phyloP scores from a whole-genome alignment of 2,329 filamentous ascomycete genomes.

The Aspergillus pseudoviridinutans region DNA sequence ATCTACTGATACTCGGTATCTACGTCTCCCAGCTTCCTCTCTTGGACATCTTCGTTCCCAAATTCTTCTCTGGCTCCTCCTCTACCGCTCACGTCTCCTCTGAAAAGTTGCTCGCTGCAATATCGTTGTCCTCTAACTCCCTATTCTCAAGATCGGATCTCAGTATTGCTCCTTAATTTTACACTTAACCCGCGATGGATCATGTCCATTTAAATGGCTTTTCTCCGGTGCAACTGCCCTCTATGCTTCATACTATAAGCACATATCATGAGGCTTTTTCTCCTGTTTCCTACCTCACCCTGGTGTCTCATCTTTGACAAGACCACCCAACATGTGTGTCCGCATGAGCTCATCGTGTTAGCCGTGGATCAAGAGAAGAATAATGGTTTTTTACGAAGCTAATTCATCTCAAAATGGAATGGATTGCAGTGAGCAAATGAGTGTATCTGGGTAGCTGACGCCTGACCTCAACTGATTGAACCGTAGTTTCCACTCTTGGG shows the following conservation, averaged over 20 bases:
- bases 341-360: not conserved
- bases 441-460: not conserved
- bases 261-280: constrained; percentile 10
- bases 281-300: constrained; percentile 8
- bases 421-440: constrained; percentile 13
- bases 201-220: constrained; percentile 10
- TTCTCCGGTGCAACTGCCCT: constrained; percentile 7
- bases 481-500: not conserved
- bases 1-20: constrained; percentile 4
- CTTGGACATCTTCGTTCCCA: not conserved
- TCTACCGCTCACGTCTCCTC: not conserved
- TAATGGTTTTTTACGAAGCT: constrained; percentile 10
- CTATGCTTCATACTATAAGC: constrained; percentile 5
- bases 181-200: constrained; percentile 9
- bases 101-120: constrained; percentile 9
- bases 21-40: not conserved
- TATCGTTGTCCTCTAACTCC: constrained; percentile 1
- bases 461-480: too few relatives aligned
- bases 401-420: constrained; percentile 10
- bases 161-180: constrained; percentile 3
- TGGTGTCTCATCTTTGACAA: constrained; percentile 10
- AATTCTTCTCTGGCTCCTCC: not conserved
- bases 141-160: not conserved
- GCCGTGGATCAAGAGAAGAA: constrained; percentile 1
- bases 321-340: constrained; percentile 12